Base-by-base conservation (phyloP, 2,329 filamentous ascomycete genomes). In the Seiridium unicorne region DNA sequence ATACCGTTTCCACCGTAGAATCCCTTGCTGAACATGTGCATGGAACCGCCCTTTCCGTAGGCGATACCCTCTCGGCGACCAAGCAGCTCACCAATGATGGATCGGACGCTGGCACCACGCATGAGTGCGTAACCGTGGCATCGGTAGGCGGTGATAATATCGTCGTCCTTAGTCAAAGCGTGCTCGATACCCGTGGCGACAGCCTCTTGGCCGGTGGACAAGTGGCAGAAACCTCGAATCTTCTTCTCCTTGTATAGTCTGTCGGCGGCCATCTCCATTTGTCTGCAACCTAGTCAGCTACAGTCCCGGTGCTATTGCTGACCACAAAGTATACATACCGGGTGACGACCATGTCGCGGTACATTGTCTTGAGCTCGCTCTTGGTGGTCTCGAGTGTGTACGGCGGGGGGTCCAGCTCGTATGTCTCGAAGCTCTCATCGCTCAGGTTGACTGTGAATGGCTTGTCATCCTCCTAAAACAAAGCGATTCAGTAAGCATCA, bases 211-310 rank as follows among this genome's bases (percentile, higher is more conserved):
- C 95, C 95, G 62, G 91, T 96, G 61, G 95, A 98, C 79, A 99
- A 81, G 82, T 99, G 95, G 83, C 95, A 99, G 90, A 99, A 99
- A 82, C 95, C 95, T 72, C 95, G 91, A 72, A 99, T 98, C 87
- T 99, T 98, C 90, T 99, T 99, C 85, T 98, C 95, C 85, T 99
- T 99, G 91, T 99, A 99, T 73, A 99, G 84, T 76, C 94, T 88
- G 77, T 99, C 95, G 81, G 95, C 93, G 68, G 94, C 93, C 94
- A 99, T 97, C 82, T 99, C 95, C 95, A 99, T 97, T 78, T 96
- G 95, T 81, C 93, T 97, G 70, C 59, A 63, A 11, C 10, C 42
- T 4, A 36, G 42, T 55, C 47, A 53, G 53, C 44, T 44, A 51
- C 44, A 42, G 31, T 47, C 35, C 36, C 44, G 59, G 44, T 56